Evolutionary conservation across 2,329 filamentous ascomycete genomes (phyloP).

Genomic region (Cercospora sesami): DNA sequence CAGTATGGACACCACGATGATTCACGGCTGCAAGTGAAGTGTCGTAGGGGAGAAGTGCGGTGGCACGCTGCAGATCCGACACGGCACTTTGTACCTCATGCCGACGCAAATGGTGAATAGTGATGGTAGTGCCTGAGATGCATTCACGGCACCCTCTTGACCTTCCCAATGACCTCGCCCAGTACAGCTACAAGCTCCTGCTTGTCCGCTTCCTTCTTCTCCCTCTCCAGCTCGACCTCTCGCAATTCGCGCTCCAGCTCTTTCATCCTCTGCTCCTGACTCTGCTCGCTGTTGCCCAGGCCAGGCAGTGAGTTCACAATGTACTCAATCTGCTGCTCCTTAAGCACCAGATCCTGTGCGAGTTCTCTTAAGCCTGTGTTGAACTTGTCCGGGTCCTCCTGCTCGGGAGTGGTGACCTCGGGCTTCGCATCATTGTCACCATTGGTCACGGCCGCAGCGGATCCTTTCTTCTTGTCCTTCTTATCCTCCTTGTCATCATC

Average conservation of each 20-base stretch:
- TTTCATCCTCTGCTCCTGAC: conserved; percentile 65
- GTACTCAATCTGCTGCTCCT: conserved; percentile 80
- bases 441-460: conserved; percentile 14
- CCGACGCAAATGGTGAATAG: not conserved
- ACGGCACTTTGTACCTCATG: not conserved
- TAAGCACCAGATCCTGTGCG: conserved; percentile 72
- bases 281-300: conserved; percentile 72
- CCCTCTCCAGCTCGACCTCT: conserved; percentile 45
- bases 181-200: conserved; percentile 47
- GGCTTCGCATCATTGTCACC: conserved; percentile 17
- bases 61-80: not conserved
- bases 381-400: conserved; percentile 65
- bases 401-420: conserved; percentile 52
- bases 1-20: not conserved
- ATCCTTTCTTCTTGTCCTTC: conserved; percentile 11
- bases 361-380: conserved; percentile 69
- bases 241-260: conserved; percentile 48
- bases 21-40: not conserved
- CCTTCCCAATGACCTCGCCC: conserved; percentile 49
- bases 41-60: not conserved
- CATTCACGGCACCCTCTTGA: conserved; percentile 38
- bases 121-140: not conserved
- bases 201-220: conserved; percentile 45
- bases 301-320: conserved; percentile 75
- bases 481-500: conserved; percentile 13